These are phyloP conservation scores for Pseudocercospora fijiensis DNA, from an alignment of 2,329 filamentous ascomycete genomes.

Conservation along the genomic window DNA sequence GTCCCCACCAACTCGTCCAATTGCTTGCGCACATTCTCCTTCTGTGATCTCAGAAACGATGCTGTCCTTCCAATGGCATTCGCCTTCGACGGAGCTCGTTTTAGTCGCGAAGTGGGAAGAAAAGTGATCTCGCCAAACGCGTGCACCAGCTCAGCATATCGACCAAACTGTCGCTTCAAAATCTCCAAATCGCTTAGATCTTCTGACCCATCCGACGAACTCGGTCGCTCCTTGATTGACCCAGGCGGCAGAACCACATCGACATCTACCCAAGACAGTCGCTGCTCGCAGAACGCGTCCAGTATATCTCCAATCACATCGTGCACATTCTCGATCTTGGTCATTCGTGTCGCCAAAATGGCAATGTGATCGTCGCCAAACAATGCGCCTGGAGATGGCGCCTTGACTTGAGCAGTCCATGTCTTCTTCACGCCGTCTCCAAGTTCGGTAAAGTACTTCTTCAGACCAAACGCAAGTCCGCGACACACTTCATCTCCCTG, in stretches of 20 bases:
- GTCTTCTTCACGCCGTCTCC: slow-evolving; percentile 71
- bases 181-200: slow-evolving; percentile 33
- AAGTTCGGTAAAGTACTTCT: slow-evolving; percentile 91
- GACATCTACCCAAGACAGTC: slow-evolving; percentile 79
- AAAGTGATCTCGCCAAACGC: slow-evolving; percentile 82
- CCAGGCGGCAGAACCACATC: slow-evolving; percentile 82
- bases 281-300: slow-evolving; percentile 75
- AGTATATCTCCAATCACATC: slow-evolving; percentile 73
- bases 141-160: slow-evolving; percentile 73
- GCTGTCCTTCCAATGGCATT: slow-evolving; percentile 75
- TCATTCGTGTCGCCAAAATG: slow-evolving; percentile 81
- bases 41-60: slow-evolving; percentile 76
- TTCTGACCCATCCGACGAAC: slow-evolving; percentile 27
- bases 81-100: slow-evolving; percentile 82
- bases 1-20: slow-evolving; percentile 89
- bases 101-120: slow-evolving; percentile 78
- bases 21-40: slow-evolving; percentile 80
- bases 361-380: slow-evolving; percentile 93
- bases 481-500: slow-evolving; percentile 93
- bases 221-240: slow-evolving; percentile 53
- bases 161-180: slow-evolving; percentile 68
- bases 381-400: slow-evolving; percentile 60
- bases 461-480: slow-evolving; percentile 84
- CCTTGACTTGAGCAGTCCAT: slow-evolving; percentile 57
- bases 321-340: slow-evolving; percentile 71